Conservation (phyloP, 2,329 filamentous ascomycete genomes). For the Coniella lustricola region DNA sequence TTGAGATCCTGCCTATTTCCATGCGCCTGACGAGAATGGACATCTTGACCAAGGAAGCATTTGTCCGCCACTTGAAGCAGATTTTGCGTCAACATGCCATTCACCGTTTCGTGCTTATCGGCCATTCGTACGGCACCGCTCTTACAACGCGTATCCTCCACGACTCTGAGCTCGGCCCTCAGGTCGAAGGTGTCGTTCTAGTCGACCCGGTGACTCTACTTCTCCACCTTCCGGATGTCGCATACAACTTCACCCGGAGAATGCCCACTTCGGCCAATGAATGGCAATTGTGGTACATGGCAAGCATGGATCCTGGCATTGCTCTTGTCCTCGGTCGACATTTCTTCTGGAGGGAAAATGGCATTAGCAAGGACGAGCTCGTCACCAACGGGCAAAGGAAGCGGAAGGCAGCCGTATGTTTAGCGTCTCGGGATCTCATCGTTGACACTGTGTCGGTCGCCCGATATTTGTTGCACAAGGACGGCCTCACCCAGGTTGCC, state of each 20-base stretch:
- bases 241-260: constrained; percentile 62
- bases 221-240: constrained; percentile 62
- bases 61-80: constrained; percentile 46
- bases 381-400: constrained; percentile 22
- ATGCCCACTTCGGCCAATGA: constrained; percentile 54
- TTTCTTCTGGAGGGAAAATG: constrained; percentile 67
- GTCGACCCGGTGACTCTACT: constrained; percentile 60
- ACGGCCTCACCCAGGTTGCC: constrained; percentile 23
- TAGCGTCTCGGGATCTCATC: constrained; percentile 57
- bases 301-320: constrained; percentile 59
- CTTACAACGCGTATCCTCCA: constrained; percentile 56
- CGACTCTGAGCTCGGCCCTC: constrained; percentile 37
- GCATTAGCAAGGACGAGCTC: constrained; percentile 63
- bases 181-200: constrained; percentile 42
- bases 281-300: constrained; percentile 65
- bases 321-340: constrained; percentile 51
- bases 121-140: constrained; percentile 59
- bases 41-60: constrained; percentile 43
- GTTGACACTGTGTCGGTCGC: constrained; percentile 53
- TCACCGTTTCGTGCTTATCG: constrained; percentile 51
- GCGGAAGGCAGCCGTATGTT: constrained; percentile 46
- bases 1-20: constrained; percentile 18
- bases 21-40: constrained; percentile 22
- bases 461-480: constrained; percentile 43
- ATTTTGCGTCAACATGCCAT: constrained; percentile 54